These are phyloP conservation scores for Rhizopogon rudus DNA, from an alignment of 768 basidiomycete genomes.

Conservation along the genomic window DNA sequence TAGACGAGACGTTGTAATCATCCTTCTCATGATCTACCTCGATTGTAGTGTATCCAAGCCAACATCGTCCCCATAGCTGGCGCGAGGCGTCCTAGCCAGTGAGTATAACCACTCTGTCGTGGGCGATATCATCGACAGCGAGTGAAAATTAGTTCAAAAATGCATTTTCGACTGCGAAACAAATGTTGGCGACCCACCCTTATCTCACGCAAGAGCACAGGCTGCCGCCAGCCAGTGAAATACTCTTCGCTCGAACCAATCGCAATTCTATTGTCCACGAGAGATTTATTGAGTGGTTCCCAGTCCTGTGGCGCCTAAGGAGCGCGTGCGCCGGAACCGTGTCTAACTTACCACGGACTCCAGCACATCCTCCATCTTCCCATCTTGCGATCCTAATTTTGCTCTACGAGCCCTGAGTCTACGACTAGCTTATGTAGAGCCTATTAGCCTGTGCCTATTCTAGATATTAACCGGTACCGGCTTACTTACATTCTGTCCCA, in stretches of 20 bases:
- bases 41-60: neutral
- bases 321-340: conserved; percentile 1
- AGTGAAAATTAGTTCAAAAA: conserved; percentile 11
- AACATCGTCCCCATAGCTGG: neutral
- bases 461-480: neutral
- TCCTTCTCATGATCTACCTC: too few species aligned
- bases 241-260: conserved; percentile 1
- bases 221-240: conserved; percentile 5
- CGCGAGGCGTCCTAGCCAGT: neutral
- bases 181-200: conserved; percentile 4
- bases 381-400: neutral
- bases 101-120: neutral
- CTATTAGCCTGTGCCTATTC: neutral
- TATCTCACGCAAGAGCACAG: conserved; percentile 2
- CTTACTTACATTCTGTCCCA: neutral
- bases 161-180: conserved; percentile 4
- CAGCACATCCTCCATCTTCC: neutral
- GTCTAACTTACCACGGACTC: neutral
- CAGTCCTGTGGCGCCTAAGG: neutral
- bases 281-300: neutral
- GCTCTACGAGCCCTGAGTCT: neutral
- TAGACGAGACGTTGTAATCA: too few species aligned
- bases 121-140: conserved; percentile 7
- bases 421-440: neutral
- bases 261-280: neutral